A percentile compares a stretch with the other conserved stretches of the same genome.
Conservation (phyloP, 2,329 filamentous ascomycete species). For the Fusarium sp. region DNA sequence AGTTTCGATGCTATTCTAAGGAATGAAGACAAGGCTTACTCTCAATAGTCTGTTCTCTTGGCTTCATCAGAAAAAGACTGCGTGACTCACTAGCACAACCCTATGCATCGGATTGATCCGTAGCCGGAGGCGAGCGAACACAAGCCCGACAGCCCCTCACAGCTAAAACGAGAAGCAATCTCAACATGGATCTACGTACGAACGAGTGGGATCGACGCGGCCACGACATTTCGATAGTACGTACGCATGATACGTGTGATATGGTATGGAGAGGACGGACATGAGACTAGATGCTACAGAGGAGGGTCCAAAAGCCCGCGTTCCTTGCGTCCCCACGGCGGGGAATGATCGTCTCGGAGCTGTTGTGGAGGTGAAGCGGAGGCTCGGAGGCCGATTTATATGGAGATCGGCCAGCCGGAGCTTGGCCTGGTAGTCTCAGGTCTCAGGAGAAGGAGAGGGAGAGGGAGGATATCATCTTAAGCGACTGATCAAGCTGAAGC, state of each 20-base stretch:
- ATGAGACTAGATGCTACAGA: constrained; percentile 29
- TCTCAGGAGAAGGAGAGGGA: constrained; percentile 4
- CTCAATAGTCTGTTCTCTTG: constrained; percentile 5
- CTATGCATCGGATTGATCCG: constrained; percentile 15
- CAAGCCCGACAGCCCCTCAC: constrained; percentile 23
- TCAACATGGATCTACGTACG: background rate
- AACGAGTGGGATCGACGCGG: constrained; percentile 23
- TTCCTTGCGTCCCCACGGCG: constrained; percentile 37
- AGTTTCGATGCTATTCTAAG: constrained; percentile 4
- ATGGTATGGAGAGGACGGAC: constrained; percentile 1
- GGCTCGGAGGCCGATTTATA: constrained; percentile 23
- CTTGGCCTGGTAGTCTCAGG: background rate
- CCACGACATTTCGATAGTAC: constrained; percentile 26
- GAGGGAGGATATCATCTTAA: constrained; percentile 7
- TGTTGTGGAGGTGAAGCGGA: constrained; percentile 29
- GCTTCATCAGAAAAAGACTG: constrained; percentile 2
- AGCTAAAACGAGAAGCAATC: constrained; percentile 9
- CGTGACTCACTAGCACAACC: background rate
- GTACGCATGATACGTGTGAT: constrained; percentile 3
- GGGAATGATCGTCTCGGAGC: constrained; percentile 30
- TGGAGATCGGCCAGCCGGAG: constrained; percentile 18
- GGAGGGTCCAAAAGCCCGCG: background rate
- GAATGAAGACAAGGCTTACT: constrained; percentile 17
- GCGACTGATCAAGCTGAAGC: constrained; percentile 4
- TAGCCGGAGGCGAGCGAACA: constrained; percentile 9